Evolutionary conservation across 2,329 filamentous ascomycete genomes (phyloP), one percentile per base, ranked within the genome.

Genomic region (Colletotrichum plurivorum): DNA sequence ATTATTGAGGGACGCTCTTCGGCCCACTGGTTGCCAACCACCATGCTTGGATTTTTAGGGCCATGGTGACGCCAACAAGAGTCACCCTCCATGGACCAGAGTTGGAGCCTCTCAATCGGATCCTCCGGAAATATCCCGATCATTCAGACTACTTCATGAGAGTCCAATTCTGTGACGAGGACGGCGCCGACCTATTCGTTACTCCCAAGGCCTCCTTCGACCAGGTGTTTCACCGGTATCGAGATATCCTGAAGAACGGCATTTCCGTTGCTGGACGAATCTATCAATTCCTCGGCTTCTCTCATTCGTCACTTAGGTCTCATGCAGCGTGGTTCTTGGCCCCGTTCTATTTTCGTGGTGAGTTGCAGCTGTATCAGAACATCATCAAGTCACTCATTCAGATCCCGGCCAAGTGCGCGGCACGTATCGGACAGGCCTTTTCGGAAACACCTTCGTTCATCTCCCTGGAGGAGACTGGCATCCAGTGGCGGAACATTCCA

Each of bases 201-300:
- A 90, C 90, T 66, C 77, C 85, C 1, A 82, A 78, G 5, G 76
- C 87, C 1, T 77, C 77, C 22, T 79, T 82, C 41, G 82, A 88
- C 0, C 51, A 71, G 0, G 83, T 94, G 9, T 87, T 89, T 69
- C 73, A 76, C 0, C 87, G 90, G 0, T 95, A 94, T 77, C 87
- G 87, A 60, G 71, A 75, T 0, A 80, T 94, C 0, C 82, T 96
- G 9, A 77, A 81, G 2, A 74, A 83, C 0, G 90, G 90, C 0
- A 88, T 97, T 31, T 75, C 80, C 1, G 88, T 95, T 61, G 92
- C 87, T 3, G 92, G 89, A 0, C 83, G 89, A 13, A 75, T 78
- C 1, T 94, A 89, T 74, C 78, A 80, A 0, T 95, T 95, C 74
- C 83, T 95, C 0, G 93, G 93, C 0, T 95, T 94, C 77, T 94